phyloP scores from a whole-genome alignment of 163 green algal species.

The Chlorella variabilis region DNA sequence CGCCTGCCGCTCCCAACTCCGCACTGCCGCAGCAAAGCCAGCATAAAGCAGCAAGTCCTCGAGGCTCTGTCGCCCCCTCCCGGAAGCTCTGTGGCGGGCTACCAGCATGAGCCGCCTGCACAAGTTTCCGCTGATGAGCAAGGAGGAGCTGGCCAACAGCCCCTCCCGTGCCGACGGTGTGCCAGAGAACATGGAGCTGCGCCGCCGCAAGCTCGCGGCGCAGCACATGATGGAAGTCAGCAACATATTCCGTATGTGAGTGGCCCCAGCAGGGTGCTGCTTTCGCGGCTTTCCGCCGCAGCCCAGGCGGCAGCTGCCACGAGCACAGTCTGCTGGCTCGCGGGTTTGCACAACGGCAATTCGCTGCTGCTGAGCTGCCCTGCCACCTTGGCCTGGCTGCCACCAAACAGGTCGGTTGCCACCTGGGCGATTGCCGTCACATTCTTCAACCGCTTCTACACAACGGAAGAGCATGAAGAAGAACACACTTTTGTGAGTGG shows the following conservation, averaged over 20 bases:
- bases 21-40: too few relatives aligned
- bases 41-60: too few relatives aligned
- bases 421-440: slow-evolving; percentile 42
- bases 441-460: slow-evolving; percentile 49
- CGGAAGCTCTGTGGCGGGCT: too few relatives aligned
- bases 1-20: too few relatives aligned
- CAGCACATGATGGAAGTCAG: slow-evolving; percentile 30
- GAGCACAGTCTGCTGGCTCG: too few relatives aligned
- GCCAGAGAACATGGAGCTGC: slow-evolving; percentile 18
- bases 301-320: too few relatives aligned
- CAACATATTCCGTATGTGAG: slow-evolving; percentile 25
- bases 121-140: slow-evolving; percentile 37
- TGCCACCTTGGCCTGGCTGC: not conserved
- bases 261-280: too few relatives aligned
- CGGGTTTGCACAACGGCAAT: too few relatives aligned
- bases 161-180: slow-evolving; percentile 38
- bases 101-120: slow-evolving; percentile 30
- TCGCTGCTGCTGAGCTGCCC: not conserved
- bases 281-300: too few relatives aligned
- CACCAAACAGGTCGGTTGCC: slow-evolving; percentile 9
- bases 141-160: slow-evolving; percentile 27
- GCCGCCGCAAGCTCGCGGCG: slow-evolving; percentile 29
- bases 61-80: too few relatives aligned
- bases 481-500: slow-evolving; percentile 48
- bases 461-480: slow-evolving; percentile 50